These are phyloP conservation scores for Myxozyma melibiosi DNA, from an alignment of 805 yeast species.

Conservation along the genomic window DNA sequence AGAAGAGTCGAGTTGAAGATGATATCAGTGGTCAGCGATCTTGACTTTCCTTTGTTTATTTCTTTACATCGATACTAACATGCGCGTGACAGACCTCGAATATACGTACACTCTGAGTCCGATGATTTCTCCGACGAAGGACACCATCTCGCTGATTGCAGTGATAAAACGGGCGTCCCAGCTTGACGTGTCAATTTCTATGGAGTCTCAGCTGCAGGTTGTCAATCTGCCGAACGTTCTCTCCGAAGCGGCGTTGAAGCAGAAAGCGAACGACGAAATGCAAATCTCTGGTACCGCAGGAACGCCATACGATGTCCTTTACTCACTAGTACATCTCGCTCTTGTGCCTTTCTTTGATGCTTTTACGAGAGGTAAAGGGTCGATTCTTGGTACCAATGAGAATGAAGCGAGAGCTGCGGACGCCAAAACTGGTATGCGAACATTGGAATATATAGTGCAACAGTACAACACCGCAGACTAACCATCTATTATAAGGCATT, in stretches of 20 bases:
- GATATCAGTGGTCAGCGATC: conserved; percentile 1
- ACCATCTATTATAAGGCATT: conserved; percentile 40
- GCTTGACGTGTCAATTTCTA: conserved; percentile 20
- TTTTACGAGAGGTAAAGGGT: conserved; percentile 37
- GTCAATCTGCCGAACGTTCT: conserved; percentile 42
- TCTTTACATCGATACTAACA: not conserved
- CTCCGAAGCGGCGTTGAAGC: conserved; percentile 1
- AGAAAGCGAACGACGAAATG: conserved; percentile 1
- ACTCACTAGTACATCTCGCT: conserved; percentile 62
- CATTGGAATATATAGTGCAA: too few species aligned
- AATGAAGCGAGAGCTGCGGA: conserved; percentile 18
- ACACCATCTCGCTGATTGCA: conserved; percentile 33
- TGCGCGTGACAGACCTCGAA: not conserved
- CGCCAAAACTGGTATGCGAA: conserved; percentile 19
- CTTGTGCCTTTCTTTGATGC: conserved; percentile 71
- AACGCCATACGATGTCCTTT: conserved; percentile 53
- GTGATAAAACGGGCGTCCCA: conserved; percentile 35
- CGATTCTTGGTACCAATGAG: not conserved
- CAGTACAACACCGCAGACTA: too few species aligned
- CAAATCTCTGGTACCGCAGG: conserved; percentile 4
- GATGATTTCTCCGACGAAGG: not conserved
- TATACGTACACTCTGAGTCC: conserved; percentile 10
- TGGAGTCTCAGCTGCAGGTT: conserved; percentile 43
- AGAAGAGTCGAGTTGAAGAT: conserved; percentile 24
- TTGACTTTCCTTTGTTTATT: not conserved